Percentiles rank a stretch among this genome's conserved stretches.
These are phyloP conservation scores for Penicillium paradoxum DNA, from an alignment of 495 filamentous ascomycete species.

Conservation along the genomic window DNA sequence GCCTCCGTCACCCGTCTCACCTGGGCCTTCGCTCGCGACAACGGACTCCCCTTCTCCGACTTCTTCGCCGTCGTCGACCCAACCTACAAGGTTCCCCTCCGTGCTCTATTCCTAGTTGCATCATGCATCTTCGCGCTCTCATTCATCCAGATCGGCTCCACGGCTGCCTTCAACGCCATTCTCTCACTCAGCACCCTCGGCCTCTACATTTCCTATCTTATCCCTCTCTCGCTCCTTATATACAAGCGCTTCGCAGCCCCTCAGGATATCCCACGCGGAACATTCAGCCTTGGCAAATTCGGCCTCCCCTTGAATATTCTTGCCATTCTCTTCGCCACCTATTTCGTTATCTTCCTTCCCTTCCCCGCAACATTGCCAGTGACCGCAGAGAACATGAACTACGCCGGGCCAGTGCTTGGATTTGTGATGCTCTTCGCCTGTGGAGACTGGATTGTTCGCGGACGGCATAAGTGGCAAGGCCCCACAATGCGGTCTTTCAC, in stretches of 20 bases:
- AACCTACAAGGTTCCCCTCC: conserved; percentile 43
- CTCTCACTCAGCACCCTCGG: conserved; percentile 44
- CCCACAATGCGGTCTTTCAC: too few species aligned
- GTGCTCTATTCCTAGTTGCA: conserved; percentile 40
- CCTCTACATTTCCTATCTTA: conserved; percentile 48
- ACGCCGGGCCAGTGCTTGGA: conserved; percentile 39
- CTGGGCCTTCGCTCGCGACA: conserved; percentile 59
- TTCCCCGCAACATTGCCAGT: conserved; percentile 41
- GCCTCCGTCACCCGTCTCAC: conserved; percentile 50
- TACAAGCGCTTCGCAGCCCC: conserved; percentile 22
- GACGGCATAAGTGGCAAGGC: conserved; percentile 29
- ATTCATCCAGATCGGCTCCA: conserved; percentile 49
- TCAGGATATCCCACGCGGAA: conserved; percentile 24
- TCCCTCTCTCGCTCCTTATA: conserved; percentile 41
- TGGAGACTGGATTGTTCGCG: conserved; percentile 39
- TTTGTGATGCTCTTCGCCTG: conserved; percentile 35
- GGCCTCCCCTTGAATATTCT: conserved; percentile 41
- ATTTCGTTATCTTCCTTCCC: conserved; percentile 41
- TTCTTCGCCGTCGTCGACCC: conserved; percentile 43
- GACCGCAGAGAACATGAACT: conserved; percentile 42
- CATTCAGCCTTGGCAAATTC: conserved; percentile 26
- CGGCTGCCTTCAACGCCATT: conserved; percentile 46
- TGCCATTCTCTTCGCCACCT: conserved; percentile 37
- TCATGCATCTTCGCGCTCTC: conserved; percentile 34
- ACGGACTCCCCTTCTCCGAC: conserved; percentile 51